Evolutionary conservation across 192 early-diverging fungal genomes (phyloP).

Genomic region (Dispira simplex): DNA sequence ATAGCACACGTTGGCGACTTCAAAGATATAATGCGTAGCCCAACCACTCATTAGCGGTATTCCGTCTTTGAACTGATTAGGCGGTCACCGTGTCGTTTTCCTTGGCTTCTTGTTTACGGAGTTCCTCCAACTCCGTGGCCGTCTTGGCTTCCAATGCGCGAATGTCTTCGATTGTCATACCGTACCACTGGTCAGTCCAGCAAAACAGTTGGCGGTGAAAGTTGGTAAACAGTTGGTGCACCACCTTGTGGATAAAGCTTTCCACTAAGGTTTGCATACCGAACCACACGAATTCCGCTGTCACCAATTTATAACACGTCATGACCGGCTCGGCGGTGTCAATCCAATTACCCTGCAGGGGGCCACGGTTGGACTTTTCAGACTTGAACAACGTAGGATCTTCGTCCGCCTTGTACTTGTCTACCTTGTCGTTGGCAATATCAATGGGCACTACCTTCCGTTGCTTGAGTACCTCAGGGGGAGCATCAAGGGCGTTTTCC

Average conservation of each 20-base stretch:
- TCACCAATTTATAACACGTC: conserved; percentile 72
- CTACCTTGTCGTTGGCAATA: conserved; percentile 44
- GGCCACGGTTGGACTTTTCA: conserved; percentile 1
- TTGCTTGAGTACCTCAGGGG: conserved; percentile 32
- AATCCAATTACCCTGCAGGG: conserved; percentile 11
- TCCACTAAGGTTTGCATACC: conserved; percentile 52
- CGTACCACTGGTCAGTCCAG: conserved; percentile 59
- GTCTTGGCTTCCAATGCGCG: conserved; percentile 48
- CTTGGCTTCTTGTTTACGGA: conserved; percentile 12
- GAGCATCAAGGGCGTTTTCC: conserved; percentile 40
- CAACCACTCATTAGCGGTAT: too few relatives aligned
- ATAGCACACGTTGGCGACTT: too few relatives aligned
- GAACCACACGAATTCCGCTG: conserved; percentile 63
- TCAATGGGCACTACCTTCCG: conserved; percentile 49
- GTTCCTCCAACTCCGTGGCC: conserved; percentile 39
- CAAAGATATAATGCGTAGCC: too few relatives aligned
- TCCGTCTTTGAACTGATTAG: too few relatives aligned
- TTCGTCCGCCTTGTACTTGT: conserved; percentile 38
- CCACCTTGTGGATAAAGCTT: conserved; percentile 39
- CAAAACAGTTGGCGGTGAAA: conserved; percentile 71
- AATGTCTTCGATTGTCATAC: conserved; percentile 58
- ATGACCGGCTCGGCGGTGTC: conserved; percentile 52
- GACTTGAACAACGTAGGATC: conserved; percentile 31
- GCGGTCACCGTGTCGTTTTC: too few relatives aligned
- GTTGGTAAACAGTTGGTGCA: conserved; percentile 37